Conservation (phyloP, 1,284 basidiomycete genomes). For the Ustilago esculenta region DNA sequence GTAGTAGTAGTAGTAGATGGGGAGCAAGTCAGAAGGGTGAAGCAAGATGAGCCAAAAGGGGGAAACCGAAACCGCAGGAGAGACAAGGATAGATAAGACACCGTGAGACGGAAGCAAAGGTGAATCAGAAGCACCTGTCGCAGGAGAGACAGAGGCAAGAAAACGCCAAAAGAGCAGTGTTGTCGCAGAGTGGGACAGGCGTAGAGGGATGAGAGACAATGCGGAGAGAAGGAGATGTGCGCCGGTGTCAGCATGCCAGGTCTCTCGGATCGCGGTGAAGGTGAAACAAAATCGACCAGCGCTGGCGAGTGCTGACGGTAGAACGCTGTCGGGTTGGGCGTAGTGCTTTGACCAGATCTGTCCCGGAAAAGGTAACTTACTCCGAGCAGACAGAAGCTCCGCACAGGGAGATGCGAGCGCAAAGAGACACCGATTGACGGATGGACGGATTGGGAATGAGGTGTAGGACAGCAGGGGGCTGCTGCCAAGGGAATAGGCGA, state of each 20-base stretch:
- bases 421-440: neutral
- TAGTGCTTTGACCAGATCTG: neutral
- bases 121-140: conserved; percentile 29
- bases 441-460: conserved; percentile 26
- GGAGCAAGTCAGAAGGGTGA: conserved; percentile 5
- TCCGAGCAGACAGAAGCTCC: conserved; percentile 22
- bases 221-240: conserved; percentile 14
- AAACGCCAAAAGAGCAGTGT: neutral
- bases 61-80: conserved; percentile 41
- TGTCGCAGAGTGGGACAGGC: conserved; percentile 9
- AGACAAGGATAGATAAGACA: conserved; percentile 51
- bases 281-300: conserved; percentile 27
- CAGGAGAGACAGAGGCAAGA: conserved; percentile 8
- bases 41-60: conserved; percentile 26
- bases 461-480: neutral
- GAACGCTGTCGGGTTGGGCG: neutral
- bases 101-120: conserved; percentile 24
- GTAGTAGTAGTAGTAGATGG: no score
- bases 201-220: conserved; percentile 28
- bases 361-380: conserved; percentile 32
- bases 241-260: conserved; percentile 36
- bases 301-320: neutral
- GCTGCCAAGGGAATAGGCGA: neutral
- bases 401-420: conserved; percentile 1
- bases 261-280: conserved; percentile 20